A percentile compares a stretch with the other conserved stretches of the same genome.
Conservation (phyloP, 176 grass and related monocot species). For the Leersia perrieri region DNA sequence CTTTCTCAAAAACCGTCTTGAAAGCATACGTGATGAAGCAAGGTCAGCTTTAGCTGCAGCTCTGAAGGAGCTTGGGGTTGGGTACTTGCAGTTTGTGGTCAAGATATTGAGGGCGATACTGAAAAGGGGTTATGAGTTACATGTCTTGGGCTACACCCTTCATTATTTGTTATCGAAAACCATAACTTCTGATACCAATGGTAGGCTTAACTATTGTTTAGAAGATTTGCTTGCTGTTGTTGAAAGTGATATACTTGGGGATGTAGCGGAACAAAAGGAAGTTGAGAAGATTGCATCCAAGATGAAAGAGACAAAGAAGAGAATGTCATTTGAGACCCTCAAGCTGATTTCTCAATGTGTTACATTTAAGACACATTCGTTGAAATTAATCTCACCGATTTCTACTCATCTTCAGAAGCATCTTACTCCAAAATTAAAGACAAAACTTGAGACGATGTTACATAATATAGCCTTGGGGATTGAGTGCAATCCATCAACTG, state of each 20-base stretch:
- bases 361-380: slow-evolving; percentile 76
- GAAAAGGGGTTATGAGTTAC: slow-evolving; percentile 92
- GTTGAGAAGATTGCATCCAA: slow-evolving; percentile 93
- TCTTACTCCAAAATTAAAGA: slow-evolving; percentile 70
- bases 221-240: slow-evolving; percentile 74
- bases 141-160: slow-evolving; percentile 93
- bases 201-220: slow-evolving; percentile 88
- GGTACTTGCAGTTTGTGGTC: slow-evolving; percentile 78
- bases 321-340: slow-evolving; percentile 86
- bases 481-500: slow-evolving; percentile 76
- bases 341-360: slow-evolving; percentile 70
- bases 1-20: slow-evolving; percentile 87
- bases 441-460: slow-evolving; percentile 68
- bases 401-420: slow-evolving; percentile 64
- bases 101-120: slow-evolving; percentile 88
- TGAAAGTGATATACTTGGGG: slow-evolving; percentile 82
- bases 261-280: slow-evolving; percentile 92
- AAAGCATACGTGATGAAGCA: slow-evolving; percentile 89
- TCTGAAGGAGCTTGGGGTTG: slow-evolving; percentile 86
- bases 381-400: slow-evolving; percentile 71
- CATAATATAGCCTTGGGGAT: slow-evolving; percentile 84
- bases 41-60: slow-evolving; percentile 82
- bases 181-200: slow-evolving; percentile 39
- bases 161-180: slow-evolving; percentile 81
- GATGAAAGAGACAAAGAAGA: slow-evolving; percentile 99